Conservation (phyloP, 2,329 filamentous ascomycete genomes). For the Annulohypoxylon truncatum region DNA sequence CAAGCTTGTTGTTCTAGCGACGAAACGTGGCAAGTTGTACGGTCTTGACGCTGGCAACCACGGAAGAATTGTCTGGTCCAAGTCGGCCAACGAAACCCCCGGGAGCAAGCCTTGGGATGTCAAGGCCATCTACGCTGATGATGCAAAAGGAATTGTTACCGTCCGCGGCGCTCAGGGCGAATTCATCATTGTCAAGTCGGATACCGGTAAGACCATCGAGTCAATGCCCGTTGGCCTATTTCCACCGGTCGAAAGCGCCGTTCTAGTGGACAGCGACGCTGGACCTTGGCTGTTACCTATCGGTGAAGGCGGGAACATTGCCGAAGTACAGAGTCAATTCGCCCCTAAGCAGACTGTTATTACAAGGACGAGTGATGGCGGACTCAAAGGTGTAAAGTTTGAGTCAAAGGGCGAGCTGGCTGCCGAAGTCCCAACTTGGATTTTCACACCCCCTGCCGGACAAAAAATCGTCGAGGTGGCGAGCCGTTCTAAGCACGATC, state of each 20-base stretch:
- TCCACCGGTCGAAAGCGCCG: conserved; percentile 59
- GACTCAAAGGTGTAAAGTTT: conserved; percentile 68
- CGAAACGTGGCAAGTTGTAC: conserved; percentile 80
- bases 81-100: conserved; percentile 69
- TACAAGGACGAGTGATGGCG: conserved; percentile 60
- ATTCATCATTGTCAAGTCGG: conserved; percentile 66
- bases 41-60: conserved; percentile 81
- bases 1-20: conserved; percentile 85
- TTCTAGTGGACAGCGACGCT: conserved; percentile 63
- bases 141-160: conserved; percentile 65
- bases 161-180: conserved; percentile 72
- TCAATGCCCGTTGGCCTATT: conserved; percentile 55
- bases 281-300: conserved; percentile 67
- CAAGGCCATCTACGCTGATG: conserved; percentile 73
- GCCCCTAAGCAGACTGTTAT: conserved; percentile 67
- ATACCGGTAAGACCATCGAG: conserved; percentile 64
- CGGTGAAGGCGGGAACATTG: conserved; percentile 61
- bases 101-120: conserved; percentile 71
- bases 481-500: conserved; percentile 79
- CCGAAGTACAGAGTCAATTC: conserved; percentile 58
- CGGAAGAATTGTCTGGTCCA: conserved; percentile 81
- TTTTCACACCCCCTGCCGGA: conserved; percentile 72
- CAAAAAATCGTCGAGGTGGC: conserved; percentile 77
- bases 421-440: conserved; percentile 72
- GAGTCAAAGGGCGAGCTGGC: conserved; percentile 56